Evolutionary conservation across 345 rosid genomes (phyloP), one percentile per base, ranked within the genome.

Genomic region (Sapria himalayana): DNA sequence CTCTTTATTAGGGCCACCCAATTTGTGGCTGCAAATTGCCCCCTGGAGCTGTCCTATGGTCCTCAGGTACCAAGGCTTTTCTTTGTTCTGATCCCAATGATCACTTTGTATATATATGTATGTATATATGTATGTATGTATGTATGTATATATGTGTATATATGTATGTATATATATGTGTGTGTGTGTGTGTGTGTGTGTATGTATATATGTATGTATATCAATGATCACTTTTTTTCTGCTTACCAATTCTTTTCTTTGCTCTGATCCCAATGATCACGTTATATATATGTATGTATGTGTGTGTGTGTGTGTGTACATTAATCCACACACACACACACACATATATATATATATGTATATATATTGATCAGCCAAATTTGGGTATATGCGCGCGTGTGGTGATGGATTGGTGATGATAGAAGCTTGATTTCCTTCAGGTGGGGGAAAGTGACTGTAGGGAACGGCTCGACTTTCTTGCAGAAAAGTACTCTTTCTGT

Each of bases 31-130:
- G 33, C 55, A 38, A 81, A 79, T 22, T 68, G 54, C 54, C 72
- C 75, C 53, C 65, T 85, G 50, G 93, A 85, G 69, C 57, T 85
- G 43, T 76, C 96, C 33, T 85, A 80, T 54, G 93, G 93, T 42
- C 91, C 93, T 53, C 85, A 76, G 85, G 86, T 74, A 54, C 37
- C 39, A 15, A 15, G 29, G 25, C 33, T 45, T 35, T 37, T 48
- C 4, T 29, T 21, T 39, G 29, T n/a, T 13, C 2, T 6, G 36
- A 19, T 39, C 16, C 39, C 16, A n/a, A n/a, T n/a, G n/a, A n/a
- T n/a, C n/a, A n/a, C n/a, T n/a, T n/a, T n/a, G n/a, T n/a, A n/a
- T n/a, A n/a, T n/a, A n/a, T n/a, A n/a, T n/a, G n/a, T n/a, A n/a
- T n/a, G n/a, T n/a, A n/a, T n/a, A n/a, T n/a, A n/a, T n/a, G n/a